Percentiles rank a stretch among this genome's conserved stretches.
Conservation (phyloP, 345 rosid species). For the Pugionium dolabratum region DNA sequence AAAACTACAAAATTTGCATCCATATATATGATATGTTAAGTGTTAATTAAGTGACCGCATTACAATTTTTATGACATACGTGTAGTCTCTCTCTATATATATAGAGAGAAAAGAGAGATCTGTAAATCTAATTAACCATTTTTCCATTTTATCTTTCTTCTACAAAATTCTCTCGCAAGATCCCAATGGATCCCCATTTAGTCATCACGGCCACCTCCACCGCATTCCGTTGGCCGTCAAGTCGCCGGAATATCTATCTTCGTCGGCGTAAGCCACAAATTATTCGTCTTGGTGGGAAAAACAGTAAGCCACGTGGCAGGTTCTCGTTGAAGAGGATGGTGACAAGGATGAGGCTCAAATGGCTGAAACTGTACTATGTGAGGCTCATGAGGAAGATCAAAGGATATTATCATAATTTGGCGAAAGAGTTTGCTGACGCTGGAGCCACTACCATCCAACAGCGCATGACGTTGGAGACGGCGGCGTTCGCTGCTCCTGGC, state of each 20-base stretch:
- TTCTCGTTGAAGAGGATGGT: conserved; percentile 45
- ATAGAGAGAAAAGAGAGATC: too few relatives aligned
- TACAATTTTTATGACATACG: conserved; percentile 1
- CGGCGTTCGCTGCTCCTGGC: conserved; percentile 59
- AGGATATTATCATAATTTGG: conserved; percentile 50
- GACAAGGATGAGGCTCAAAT: conserved; percentile 52
- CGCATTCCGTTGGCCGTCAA: conserved; percentile 31
- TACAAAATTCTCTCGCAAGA: background rate
- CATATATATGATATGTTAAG: too few relatives aligned
- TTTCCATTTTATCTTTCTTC: background rate
- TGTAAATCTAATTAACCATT: conserved; percentile 17
- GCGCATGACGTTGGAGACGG: conserved; percentile 55
- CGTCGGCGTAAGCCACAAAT: conserved; percentile 54
- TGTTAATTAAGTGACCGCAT: conserved; percentile 16
- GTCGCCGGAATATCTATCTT: conserved; percentile 42
- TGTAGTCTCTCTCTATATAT: conserved; percentile 8
- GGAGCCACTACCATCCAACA: conserved; percentile 52
- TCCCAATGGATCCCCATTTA: conserved; percentile 20
- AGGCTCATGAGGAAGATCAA: conserved; percentile 54
- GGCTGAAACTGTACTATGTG: conserved; percentile 55
- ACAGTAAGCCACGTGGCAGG: conserved; percentile 36
- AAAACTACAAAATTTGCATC: too few relatives aligned
- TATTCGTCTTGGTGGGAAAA: conserved; percentile 62
- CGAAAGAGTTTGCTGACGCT: conserved; percentile 53
- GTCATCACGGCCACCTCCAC: conserved; percentile 11